Evolutionary conservation across 139 green algal species (phyloP).

Genomic region (Chlorella sp.): DNA sequence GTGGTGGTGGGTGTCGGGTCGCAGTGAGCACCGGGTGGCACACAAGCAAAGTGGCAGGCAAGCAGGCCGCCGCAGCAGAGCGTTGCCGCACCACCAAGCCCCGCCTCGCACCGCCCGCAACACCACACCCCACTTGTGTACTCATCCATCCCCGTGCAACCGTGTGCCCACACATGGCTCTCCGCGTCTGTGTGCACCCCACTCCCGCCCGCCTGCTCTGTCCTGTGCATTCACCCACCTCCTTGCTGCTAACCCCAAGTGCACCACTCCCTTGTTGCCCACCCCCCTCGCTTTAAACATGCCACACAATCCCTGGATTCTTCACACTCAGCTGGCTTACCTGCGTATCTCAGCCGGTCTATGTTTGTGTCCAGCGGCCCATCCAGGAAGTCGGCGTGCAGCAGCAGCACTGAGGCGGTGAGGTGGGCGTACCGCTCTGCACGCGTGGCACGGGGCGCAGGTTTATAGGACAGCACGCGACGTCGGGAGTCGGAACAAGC

Average conservation of each 20-base stretch:
- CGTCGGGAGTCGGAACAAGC: background rate
- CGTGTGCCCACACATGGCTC: too few relatives aligned
- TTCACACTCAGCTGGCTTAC: background rate
- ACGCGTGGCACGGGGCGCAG: background rate
- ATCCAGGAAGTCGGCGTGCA: slow-evolving; percentile 78
- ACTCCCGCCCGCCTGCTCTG: too few relatives aligned
- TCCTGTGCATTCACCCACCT: too few relatives aligned
- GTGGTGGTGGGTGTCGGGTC: background rate
- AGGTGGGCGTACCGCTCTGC: slow-evolving; percentile 82
- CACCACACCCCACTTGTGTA: too few relatives aligned
- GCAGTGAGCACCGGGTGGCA: background rate
- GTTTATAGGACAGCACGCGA: background rate
- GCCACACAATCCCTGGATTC: too few relatives aligned
- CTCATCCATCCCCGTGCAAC: too few relatives aligned
- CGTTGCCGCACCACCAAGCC: background rate
- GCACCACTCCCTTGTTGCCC: too few relatives aligned
- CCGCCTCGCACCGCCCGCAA: too few relatives aligned
- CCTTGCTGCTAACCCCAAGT: too few relatives aligned
- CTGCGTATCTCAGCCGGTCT: slow-evolving; percentile 66
- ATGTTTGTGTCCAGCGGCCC: slow-evolving; percentile 76
- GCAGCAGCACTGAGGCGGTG: slow-evolving; percentile 77
- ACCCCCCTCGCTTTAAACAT: too few relatives aligned
- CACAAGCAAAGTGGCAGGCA: background rate
- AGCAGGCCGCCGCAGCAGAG: background rate
- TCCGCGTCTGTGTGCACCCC: too few relatives aligned